These are phyloP conservation scores for Ustilago nuda DNA, from an alignment of 1,284 basidiomycete species.

Conservation along the genomic window DNA sequence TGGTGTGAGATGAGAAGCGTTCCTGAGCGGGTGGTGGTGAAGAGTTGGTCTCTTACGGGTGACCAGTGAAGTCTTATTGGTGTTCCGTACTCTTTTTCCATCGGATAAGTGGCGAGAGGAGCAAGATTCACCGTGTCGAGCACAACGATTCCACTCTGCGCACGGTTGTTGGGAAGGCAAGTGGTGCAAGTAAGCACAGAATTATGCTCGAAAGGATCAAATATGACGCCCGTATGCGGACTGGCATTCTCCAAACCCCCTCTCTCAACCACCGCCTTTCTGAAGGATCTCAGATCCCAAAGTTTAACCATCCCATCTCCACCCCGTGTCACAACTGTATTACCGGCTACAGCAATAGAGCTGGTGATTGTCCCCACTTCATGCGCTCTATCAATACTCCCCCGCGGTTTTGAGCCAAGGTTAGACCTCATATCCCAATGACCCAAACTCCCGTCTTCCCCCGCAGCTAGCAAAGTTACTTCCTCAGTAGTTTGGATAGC, in stretches of 20 bases:
- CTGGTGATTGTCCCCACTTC: conserved; percentile 83
- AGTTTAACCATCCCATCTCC: conserved; percentile 95
- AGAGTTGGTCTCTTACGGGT: conserved; percentile 60
- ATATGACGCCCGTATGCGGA: conserved; percentile 89
- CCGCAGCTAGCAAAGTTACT: conserved; percentile 72
- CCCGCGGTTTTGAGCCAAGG: conserved; percentile 83
- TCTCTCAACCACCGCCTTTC: conserved; percentile 80
- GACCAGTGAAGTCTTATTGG: conserved; percentile 53
- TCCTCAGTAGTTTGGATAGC: conserved; percentile 63
- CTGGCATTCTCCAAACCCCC: conserved; percentile 81
- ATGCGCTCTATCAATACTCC: conserved; percentile 87
- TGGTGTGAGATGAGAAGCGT: conserved; percentile 90
- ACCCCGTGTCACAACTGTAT: conserved; percentile 80
- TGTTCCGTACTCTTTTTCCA: background rate
- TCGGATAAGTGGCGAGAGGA: conserved; percentile 8
- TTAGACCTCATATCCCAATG: conserved; percentile 93
- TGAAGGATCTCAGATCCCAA: conserved; percentile 91
- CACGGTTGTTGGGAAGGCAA: background rate
- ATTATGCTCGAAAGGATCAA: conserved; percentile 86
- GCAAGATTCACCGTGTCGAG: conserved; percentile 30
- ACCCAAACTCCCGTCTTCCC: conserved; percentile 89
- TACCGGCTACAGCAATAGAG: conserved; percentile 81
- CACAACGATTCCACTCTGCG: conserved; percentile 27
- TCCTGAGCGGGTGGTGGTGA: conserved; percentile 72
- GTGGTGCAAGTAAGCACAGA: conserved; percentile 80